phyloP scores from a whole-genome alignment of 805 yeast genomes.

The Ogataea zsoltii region DNA sequence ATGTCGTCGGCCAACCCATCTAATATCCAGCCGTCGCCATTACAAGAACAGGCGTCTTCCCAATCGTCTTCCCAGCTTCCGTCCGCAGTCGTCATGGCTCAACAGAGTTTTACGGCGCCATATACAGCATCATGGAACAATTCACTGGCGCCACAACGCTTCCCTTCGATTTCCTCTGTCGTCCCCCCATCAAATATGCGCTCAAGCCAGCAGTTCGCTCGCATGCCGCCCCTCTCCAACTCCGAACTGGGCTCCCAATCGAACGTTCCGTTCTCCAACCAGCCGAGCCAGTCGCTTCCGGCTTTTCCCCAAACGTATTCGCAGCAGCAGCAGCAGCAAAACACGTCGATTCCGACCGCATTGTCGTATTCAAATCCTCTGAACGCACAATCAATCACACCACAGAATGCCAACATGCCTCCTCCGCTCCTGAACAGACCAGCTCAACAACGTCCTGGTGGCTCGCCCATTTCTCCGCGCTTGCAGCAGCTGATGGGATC shows the following conservation, averaged over 20 bases:
- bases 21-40: no score
- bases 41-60: not conserved
- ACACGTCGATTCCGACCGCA: not conserved
- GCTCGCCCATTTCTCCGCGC: conserved; percentile 5
- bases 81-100: not conserved
- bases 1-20: not conserved
- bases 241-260: not conserved
- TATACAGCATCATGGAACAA: not conserved
- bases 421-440: not conserved
- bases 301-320: not conserved
- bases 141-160: not conserved
- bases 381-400: not conserved
- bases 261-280: conserved; percentile 1
- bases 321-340: not conserved
- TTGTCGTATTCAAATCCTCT: not conserved
- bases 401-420: conserved; percentile 3
- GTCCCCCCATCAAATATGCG: not conserved
- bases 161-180: conserved; percentile 1
- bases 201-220: not conserved
- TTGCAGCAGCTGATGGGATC: conserved; percentile 10
- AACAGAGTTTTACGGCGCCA: not conserved
- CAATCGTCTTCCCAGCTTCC: not conserved
- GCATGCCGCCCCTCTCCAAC: conserved; percentile 2
- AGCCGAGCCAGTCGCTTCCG: not conserved
- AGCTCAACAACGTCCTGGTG: not conserved